These are phyloP conservation scores for Zoysia japonica DNA, from an alignment of 176 grass and related monocot species.

Conservation along the genomic window DNA sequence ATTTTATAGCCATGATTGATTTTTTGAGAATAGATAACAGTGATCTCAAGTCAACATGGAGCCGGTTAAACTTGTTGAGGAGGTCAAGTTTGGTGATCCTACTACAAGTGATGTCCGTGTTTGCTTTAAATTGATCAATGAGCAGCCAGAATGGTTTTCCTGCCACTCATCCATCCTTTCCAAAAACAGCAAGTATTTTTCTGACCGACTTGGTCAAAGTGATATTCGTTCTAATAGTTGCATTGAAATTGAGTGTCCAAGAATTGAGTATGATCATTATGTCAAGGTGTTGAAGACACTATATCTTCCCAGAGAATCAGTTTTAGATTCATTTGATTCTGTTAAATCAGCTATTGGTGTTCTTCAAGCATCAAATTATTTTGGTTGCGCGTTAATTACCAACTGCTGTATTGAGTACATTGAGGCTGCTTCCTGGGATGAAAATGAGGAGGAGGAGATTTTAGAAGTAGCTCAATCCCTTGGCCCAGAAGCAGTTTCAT, in stretches of 20 bases:
- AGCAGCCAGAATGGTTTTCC: constrained; percentile 55
- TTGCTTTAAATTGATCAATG: constrained; percentile 50
- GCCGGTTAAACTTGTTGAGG: constrained; percentile 10
- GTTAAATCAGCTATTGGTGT: constrained; percentile 71
- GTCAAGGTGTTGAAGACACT: constrained; percentile 66
- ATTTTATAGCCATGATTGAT: constrained; percentile 1
- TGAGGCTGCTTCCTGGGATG: constrained; percentile 82
- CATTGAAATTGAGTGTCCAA: constrained; percentile 65
- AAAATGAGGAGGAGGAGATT: constrained; percentile 90
- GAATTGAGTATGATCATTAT: constrained; percentile 66
- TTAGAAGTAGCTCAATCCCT: constrained; percentile 58
- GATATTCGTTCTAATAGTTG: constrained; percentile 38
- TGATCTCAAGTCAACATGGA: constrained; percentile 58
- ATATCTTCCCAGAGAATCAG: constrained; percentile 59
- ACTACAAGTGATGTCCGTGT: constrained; percentile 68
- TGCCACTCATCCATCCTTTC: constrained; percentile 73
- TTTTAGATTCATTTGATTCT: constrained; percentile 77
- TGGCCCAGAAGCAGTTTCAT: constrained; percentile 48
- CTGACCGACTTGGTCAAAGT: constrained; percentile 45
- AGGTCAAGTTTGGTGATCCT: constrained; percentile 56
- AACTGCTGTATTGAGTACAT: constrained; percentile 70
- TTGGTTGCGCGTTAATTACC: constrained; percentile 56
- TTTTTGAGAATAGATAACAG: neutral
- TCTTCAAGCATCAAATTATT: constrained; percentile 63
- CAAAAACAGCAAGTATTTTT: constrained; percentile 63